Evolutionary conservation across 345 rosid genomes (phyloP).

Genomic region (Eutrema heterophyllum): DNA sequence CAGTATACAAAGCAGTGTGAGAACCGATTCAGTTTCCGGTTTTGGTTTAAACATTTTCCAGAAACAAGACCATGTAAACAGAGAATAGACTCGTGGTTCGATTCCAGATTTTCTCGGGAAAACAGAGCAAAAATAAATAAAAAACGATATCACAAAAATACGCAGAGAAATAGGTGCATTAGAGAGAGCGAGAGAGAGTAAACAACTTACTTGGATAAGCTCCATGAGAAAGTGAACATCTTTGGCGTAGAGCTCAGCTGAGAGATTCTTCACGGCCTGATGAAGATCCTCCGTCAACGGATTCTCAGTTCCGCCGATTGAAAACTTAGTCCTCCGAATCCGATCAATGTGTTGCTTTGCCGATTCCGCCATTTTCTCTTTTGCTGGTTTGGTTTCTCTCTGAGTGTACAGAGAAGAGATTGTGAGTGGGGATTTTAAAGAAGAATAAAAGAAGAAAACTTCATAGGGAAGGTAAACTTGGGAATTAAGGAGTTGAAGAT

Average conservation of each 20-base stretch:
- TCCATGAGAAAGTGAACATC: constrained; percentile 76
- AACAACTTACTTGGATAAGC: constrained; percentile 47
- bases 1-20: background rate
- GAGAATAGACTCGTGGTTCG: too few species aligned
- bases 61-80: background rate
- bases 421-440: background rate
- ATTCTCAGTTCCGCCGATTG: constrained; percentile 52
- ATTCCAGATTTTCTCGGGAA: too few species aligned
- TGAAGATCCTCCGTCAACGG: constrained; percentile 54
- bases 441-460: constrained; percentile 9
- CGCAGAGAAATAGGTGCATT: background rate
- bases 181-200: background rate
- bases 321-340: constrained; percentile 43
- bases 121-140: too few species aligned
- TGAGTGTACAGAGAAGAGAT: background rate
- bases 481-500: background rate
- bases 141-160: too few species aligned
- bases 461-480: background rate
- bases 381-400: background rate
- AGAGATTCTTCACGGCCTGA: constrained; percentile 55
- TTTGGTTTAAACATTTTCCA: background rate
- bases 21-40: background rate
- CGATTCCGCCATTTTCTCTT: constrained; percentile 8
- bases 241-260: constrained; percentile 66
- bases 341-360: constrained; percentile 46